These are phyloP conservation scores for Rhynchospora breviuscula DNA, from an alignment of 176 grass and related monocot species.

Conservation along the genomic window DNA sequence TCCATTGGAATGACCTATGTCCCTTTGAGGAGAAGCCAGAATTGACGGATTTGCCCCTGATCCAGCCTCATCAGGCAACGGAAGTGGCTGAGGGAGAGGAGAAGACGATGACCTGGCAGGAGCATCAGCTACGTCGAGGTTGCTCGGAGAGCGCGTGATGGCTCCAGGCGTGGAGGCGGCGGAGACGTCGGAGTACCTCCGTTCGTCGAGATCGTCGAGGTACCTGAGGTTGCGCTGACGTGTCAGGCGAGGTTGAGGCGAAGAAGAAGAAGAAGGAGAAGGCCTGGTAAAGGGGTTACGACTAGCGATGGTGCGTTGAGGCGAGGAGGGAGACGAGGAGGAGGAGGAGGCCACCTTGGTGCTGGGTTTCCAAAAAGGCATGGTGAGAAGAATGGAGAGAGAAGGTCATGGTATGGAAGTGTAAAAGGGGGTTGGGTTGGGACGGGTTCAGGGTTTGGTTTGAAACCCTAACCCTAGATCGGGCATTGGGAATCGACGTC, in stretches of 20 bases:
- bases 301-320: conserved; percentile 9
- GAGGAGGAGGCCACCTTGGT: conserved; percentile 13
- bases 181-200: conserved; percentile 24
- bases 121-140: conserved; percentile 30
- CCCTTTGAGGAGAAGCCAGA: conserved; percentile 45
- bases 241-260: conserved; percentile 39
- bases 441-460: background rate
- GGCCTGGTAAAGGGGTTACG: background rate
- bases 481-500: background rate
- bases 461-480: conserved; percentile 27
- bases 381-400: conserved; percentile 4
- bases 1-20: conserved; percentile 2
- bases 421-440: background rate
- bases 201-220: conserved; percentile 31
- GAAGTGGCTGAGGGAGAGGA: conserved; percentile 46
- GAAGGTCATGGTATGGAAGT: conserved; percentile 22
- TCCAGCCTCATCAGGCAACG: conserved; percentile 25
- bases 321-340: conserved; percentile 42
- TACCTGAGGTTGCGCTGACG: conserved; percentile 72
- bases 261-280: background rate
- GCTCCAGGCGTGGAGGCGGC: conserved; percentile 25
- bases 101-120: conserved; percentile 54
- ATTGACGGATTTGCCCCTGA: background rate
- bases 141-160: conserved; percentile 40
- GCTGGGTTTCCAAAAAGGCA: conserved; percentile 17